Conservation (phyloP, 495 filamentous ascomycete species). For the Neurospora cerealis region DNA sequence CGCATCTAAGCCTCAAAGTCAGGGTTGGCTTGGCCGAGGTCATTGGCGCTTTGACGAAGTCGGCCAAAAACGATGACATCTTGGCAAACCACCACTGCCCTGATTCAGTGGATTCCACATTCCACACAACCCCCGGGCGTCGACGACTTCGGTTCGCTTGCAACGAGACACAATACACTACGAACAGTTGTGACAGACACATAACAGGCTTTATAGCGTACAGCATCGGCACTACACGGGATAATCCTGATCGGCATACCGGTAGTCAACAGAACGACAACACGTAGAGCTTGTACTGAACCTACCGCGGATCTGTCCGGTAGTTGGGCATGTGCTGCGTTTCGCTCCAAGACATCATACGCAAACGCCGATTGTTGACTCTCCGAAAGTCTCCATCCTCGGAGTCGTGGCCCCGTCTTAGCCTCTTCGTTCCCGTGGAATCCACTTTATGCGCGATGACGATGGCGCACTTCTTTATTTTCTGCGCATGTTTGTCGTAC, state of each 20-base stretch:
- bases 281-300: background rate
- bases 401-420: background rate
- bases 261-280: background rate
- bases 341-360: background rate
- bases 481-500: background rate
- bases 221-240: background rate
- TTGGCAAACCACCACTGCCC: background rate
- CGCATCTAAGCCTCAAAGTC: background rate
- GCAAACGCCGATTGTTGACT: background rate
- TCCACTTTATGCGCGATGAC: background rate
- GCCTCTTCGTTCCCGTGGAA: background rate
- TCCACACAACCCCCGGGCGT: background rate
- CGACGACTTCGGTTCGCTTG: background rate
- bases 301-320: background rate
- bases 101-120: background rate
- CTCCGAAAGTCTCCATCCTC: background rate
- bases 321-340: background rate
- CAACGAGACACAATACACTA: background rate
- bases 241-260: background rate
- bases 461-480: background rate
- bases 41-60: background rate
- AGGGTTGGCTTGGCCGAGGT: background rate
- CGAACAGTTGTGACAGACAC: background rate
- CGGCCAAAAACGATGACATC: background rate
- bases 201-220: background rate